Percentiles rank a stretch among this genome's conserved stretches.
Conservation (phyloP, 306 rosid genomes). For the Ochetophila trinervis region DNA sequence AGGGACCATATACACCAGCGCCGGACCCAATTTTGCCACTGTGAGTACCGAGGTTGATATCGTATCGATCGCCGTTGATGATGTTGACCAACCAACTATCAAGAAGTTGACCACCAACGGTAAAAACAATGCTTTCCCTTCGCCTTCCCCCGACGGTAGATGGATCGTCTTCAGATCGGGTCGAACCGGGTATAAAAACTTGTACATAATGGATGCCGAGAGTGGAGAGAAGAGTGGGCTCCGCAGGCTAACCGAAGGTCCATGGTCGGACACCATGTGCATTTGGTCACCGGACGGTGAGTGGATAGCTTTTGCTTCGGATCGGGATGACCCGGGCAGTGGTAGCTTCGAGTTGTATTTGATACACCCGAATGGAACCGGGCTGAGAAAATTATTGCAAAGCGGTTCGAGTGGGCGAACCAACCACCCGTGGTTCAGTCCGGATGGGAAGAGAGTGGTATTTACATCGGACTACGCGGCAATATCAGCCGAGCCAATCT, state of each 20-base stretch:
- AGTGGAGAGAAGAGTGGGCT: conserved; percentile 54
- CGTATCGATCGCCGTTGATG: conserved; percentile 51
- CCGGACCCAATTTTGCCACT: conserved; percentile 61
- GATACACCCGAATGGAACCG: conserved; percentile 80
- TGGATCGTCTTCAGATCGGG: conserved; percentile 80
- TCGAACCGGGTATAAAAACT: conserved; percentile 60
- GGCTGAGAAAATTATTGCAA: conserved; percentile 52
- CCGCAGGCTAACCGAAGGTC: conserved; percentile 53
- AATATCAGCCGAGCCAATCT: conserved; percentile 83
- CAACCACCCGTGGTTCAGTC: conserved; percentile 74
- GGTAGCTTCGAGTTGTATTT: conserved; percentile 63
- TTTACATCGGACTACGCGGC: conserved; percentile 74
- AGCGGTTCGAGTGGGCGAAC: conserved; percentile 73
- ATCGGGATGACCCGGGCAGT: conserved; percentile 53
- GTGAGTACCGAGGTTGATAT: conserved; percentile 60
- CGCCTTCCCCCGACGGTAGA: conserved; percentile 72
- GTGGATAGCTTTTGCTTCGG: conserved; percentile 80
- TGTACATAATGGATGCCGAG: conserved; percentile 66
- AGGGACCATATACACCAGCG: conserved; percentile 55
- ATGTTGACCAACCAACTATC: conserved; percentile 1
- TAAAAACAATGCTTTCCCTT: conserved; percentile 79
- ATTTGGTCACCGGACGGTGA: conserved; percentile 85
- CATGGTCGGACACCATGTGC: conserved; percentile 85
- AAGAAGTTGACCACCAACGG: conserved; percentile 64
- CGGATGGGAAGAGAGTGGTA: conserved; percentile 56